phyloP scores from a whole-genome alignment of 495 filamentous ascomycete species.

The Penicillium subrubescens region DNA sequence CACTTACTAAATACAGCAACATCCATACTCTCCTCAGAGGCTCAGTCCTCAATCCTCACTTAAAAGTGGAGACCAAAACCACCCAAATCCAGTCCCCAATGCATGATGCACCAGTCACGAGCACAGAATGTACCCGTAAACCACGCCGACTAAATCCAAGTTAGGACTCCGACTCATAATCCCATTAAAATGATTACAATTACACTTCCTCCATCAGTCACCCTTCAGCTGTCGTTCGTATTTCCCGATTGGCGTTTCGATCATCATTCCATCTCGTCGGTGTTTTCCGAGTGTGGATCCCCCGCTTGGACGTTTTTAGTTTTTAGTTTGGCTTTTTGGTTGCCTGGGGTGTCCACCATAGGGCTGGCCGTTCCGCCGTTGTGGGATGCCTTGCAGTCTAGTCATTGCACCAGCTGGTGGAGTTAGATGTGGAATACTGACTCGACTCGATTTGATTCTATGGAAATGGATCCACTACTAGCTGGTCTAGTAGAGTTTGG shows the following conservation, averaged over 20 bases:
- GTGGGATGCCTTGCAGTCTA: slow-evolving; percentile 19
- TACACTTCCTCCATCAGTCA: too few relatives aligned
- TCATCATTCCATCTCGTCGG: slow-evolving; percentile 11
- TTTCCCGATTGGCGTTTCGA: slow-evolving; percentile 15
- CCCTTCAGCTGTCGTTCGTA: slow-evolving; percentile 1
- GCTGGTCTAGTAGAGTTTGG: too few relatives aligned
- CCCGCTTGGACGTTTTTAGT: background rate
- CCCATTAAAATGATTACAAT: too few relatives aligned
- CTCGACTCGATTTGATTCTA: too few relatives aligned
- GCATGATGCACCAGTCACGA: slow-evolving; percentile 9
- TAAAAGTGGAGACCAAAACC: too few relatives aligned
- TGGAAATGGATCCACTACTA: too few relatives aligned
- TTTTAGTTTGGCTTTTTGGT: slow-evolving; percentile 13
- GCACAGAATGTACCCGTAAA: background rate
- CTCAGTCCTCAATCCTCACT: too few relatives aligned
- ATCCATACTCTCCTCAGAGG: background rate
- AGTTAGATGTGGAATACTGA: background rate
- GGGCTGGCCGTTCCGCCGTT: slow-evolving; percentile 27
- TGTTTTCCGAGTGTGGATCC: slow-evolving; percentile 20
- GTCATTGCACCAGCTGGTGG: background rate
- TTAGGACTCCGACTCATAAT: background rate
- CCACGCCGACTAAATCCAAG: slow-evolving; percentile 8
- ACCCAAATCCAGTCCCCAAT: background rate
- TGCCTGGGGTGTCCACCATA: slow-evolving; percentile 29
- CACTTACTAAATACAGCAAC: slow-evolving; percentile 5